Conservation (phyloP, 2,329 filamentous ascomycete genomes). For the Ceratocystis destructans region DNA sequence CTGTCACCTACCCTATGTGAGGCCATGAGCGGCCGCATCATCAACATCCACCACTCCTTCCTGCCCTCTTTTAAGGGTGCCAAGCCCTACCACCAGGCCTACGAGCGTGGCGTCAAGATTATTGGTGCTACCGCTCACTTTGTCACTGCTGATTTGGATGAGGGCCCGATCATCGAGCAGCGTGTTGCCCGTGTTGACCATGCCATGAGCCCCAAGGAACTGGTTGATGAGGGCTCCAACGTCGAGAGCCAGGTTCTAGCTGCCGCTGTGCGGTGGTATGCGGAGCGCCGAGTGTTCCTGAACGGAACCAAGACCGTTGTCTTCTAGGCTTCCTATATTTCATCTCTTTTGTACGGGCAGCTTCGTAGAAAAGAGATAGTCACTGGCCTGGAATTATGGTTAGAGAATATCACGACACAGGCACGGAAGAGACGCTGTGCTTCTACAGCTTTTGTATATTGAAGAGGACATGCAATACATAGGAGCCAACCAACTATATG, state of each 20-base stretch:
- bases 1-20: conserved; percentile 53
- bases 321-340: conserved; percentile 30
- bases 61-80: conserved; percentile 78
- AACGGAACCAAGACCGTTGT: conserved; percentile 72
- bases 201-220: conserved; percentile 57
- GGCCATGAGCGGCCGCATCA: conserved; percentile 66
- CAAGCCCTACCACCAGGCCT: conserved; percentile 79
- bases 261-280: conserved; percentile 71
- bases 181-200: conserved; percentile 65
- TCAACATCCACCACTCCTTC: conserved; percentile 87
- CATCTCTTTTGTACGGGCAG: not conserved
- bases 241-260: conserved; percentile 74
- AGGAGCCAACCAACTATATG: not conserved
- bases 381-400: conserved; percentile 2
- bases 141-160: conserved; percentile 71
- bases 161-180: conserved; percentile 83
- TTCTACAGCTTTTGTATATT: not conserved
- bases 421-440: conserved; percentile 7
- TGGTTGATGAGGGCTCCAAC: conserved; percentile 69
- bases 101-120: conserved; percentile 76
- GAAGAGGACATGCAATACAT: not conserved
- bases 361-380: not conserved
- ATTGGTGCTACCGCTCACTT: conserved; percentile 79
- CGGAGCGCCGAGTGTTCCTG: conserved; percentile 62
- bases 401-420: not conserved